Evolutionary conservation across 2,329 filamentous ascomycete genomes (phyloP), one percentile per base, ranked within the genome.

Genomic region (Mycosphaerella sp.): DNA sequence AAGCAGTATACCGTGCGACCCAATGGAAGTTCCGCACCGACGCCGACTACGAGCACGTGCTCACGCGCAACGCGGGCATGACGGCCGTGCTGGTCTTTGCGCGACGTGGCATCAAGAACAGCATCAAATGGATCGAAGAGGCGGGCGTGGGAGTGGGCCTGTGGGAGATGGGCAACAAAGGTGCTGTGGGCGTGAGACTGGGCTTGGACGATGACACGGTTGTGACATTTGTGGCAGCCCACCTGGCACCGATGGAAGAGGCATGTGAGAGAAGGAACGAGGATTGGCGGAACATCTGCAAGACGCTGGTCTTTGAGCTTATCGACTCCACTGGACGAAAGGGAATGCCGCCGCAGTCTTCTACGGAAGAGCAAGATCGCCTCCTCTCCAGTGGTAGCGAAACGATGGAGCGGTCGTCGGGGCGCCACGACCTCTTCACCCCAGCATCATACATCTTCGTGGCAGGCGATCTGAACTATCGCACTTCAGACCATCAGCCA

Each of bases 161-260:
- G 1, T 84, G 83, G 52, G 85, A 91, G 44, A 93, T 95, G 85
- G 93, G 89, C 13, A 96, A 96, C 70, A 98, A 98, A 71, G 93
- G 91, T 27, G 91, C 89, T 3, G 86, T 95, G 0, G 93, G 86
- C 0, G 76, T 91, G 54, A 78, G 89, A 30, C 70, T 93, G 39
- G 76, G 81, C 12, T 85, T 87, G 62, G 64, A 69, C 5, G 71
- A 73, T 36, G 67, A 72, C 3, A 64, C 62, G 4, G 79, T 85
- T 62, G 68, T 96, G 49, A 95, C 89, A 0, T 93, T 97, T 66
- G 84, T 95, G 36, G 83, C 87, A 35, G 87, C 89, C 10, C 93
- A 98, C 69, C 74, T 97, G 50, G 88, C 90, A 0, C 86, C 91
- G 6, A 88, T 89, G 81, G 93, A 98, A 70, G 80, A 81, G 71